A percentile compares a stretch with the other conserved stretches of the same genome.
Conservation (phyloP, 2,329 filamentous ascomycete genomes). For the Fusarium lyarnte region DNA sequence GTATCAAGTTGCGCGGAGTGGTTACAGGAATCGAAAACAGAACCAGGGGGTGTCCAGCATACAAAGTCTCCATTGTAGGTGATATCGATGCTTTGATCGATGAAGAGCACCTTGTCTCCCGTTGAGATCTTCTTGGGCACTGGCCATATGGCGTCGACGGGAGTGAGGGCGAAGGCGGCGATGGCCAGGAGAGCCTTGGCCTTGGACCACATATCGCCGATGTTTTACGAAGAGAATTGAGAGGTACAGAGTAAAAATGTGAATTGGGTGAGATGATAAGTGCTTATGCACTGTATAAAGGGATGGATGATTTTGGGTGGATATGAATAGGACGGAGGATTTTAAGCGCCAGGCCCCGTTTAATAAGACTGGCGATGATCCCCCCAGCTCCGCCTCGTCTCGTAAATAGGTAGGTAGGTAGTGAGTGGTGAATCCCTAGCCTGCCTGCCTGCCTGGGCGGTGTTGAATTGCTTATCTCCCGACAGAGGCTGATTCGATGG, state of each 20-base stretch:
- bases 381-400: slow-evolving; percentile 21
- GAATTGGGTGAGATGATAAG: neutral
- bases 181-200: slow-evolving; percentile 49
- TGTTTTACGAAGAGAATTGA: neutral
- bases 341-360: slow-evolving; percentile 30
- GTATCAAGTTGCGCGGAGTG: slow-evolving; percentile 31
- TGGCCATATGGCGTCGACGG: slow-evolving; percentile 67
- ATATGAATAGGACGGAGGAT: slow-evolving; percentile 9
- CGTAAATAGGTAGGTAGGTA: neutral
- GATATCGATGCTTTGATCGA: slow-evolving; percentile 61
- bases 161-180: slow-evolving; percentile 52
- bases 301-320: neutral
- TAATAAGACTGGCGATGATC: slow-evolving; percentile 38
- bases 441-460: neutral
- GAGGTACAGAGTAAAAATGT: neutral
- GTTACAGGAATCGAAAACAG: slow-evolving; percentile 37
- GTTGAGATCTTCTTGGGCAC: slow-evolving; percentile 61
- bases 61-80: slow-evolving; percentile 68
- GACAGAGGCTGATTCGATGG: slow-evolving; percentile 10
- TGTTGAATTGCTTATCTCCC: neutral
- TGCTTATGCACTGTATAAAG: slow-evolving; percentile 4
- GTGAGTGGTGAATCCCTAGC: slow-evolving; percentile 14
- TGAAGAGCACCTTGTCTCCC: slow-evolving; percentile 63
- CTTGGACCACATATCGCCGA: slow-evolving; percentile 43
- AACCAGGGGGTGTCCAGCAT: slow-evolving; percentile 55